Conservation (phyloP, 2,329 filamentous ascomycete species). For the Chalaropsis ovoidea region DNA sequence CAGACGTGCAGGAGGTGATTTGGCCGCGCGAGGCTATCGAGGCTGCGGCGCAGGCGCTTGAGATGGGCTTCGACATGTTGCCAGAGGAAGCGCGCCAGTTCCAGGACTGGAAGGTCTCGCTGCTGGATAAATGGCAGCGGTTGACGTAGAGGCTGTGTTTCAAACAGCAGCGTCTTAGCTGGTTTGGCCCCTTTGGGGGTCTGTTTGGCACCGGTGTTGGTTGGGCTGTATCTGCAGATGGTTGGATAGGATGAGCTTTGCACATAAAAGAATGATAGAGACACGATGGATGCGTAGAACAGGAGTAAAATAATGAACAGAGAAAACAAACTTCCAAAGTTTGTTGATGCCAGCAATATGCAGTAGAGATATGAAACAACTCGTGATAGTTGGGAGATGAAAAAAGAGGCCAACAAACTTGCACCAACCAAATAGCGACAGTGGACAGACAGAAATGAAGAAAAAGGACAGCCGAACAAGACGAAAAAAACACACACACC, state of each 20-base stretch:
- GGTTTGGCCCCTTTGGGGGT: background rate
- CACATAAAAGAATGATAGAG: background rate
- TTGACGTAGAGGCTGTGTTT: background rate
- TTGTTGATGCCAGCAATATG: conserved; percentile 22
- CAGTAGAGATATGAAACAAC: conserved; percentile 18
- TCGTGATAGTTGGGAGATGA: conserved; percentile 2
- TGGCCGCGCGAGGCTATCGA: conserved; percentile 44
- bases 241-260: background rate
- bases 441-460: background rate
- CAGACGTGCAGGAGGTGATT: conserved; percentile 49
- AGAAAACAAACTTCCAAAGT: background rate
- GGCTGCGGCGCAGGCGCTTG: conserved; percentile 38
- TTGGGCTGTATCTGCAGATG: background rate
- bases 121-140: conserved; percentile 44
- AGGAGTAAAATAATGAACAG: conserved; percentile 6
- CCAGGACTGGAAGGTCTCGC: conserved; percentile 56
- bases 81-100: conserved; percentile 49
- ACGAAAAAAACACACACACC: background rate
- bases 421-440: background rate
- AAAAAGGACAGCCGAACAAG: conserved; percentile 6
- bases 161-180: background rate
- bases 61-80: conserved; percentile 41
- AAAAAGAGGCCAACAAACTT: conserved; percentile 14
- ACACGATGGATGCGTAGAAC: background rate
- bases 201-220: no score